Evolutionary conservation across 768 basidiomycete species (phyloP), one percentile per base, ranked within the genome.

Genomic region (Tremella mesenterica): DNA sequence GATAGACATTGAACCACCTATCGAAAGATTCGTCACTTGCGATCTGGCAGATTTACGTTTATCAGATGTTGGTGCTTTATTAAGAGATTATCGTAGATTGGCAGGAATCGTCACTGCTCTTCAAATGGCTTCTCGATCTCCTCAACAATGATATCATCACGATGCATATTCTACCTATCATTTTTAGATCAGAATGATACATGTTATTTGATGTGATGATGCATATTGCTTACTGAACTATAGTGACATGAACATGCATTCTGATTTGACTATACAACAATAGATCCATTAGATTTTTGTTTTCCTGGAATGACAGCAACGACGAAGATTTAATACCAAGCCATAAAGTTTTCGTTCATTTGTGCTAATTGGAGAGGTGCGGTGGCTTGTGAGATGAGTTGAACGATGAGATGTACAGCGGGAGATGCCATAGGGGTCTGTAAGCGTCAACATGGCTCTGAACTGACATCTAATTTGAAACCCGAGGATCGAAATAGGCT

Each of bases 301-400:
- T n/a, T n/a, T n/a, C n/a, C n/a, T n/a, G n/a, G n/a, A n/a, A 23
- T 41, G 27, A 51, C 43, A 52, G 18, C 13, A 52, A 23, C 4
- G 50, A 3, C 29, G 23, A 21, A 38, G n/a, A n/a, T 18, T 48
- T 59, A 71, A 64, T 56, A 88, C 87, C 89, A 93, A 4, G 90
- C 85, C 60, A 85, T 80, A 65, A 84, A 91, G 25, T 81, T 77
- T 69, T 93, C 89, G 27, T 83, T 81, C 85, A 89, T 88, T 70
- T 85, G 85, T 54, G 84, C 83, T 7, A 97, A 79, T 56, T 85
- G 83, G 25, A 85, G 75, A 1, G 90, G 88, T 66, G 91, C 88
- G 3, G 89, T 88, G 14, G 93, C 89, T 31, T 80, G 81, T 0
- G 85, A 85, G 54, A 97, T 84, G 18, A 95, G 78, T 64, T 82